Base-by-base conservation (phyloP, 2,329 filamentous ascomycete genomes). In the Biscogniauxia sp. region DNA sequence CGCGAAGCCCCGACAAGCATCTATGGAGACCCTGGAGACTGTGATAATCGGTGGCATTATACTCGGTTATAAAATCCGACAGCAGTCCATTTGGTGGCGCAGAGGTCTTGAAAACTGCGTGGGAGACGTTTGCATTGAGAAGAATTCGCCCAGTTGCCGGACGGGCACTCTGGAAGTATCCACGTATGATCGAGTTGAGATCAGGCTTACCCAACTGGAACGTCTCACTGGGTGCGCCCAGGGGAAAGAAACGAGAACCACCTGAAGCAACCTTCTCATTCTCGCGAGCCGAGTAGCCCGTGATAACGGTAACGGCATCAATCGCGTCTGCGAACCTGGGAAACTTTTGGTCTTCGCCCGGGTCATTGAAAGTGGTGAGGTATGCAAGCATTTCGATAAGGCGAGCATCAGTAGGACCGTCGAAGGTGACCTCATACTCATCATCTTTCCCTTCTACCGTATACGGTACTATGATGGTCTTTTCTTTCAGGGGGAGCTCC, bases 141-240 rank as follows among this genome's bases (percentile, higher is more conserved):
- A 87, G 76, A 1, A 86, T 66, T 0, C 82, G 76, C 1, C 82
- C 83, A 0, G 84, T 86, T 0, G 80, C 80, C 0, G 82, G 74
- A 5, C 83, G 81, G 2, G 80, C 77, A 32, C 82, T 85, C 67
- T 84, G 81, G 59, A 85, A 85, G 65, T 82, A 85, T 1, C 84
- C 84, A 17, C 83, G 79, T 1, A 81, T 72, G 28, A 82, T 77
- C 7, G 74, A 52, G 20, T 82, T 73, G 7, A 72, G 72, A 0
- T 67, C 67, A 0, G 74, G 70, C 5, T 58, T 50, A 5, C 67
- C 68, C 4, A 81, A 66, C 0, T 69, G 57, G 0, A 59, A 51
- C 1, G 62, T 65, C 20, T 77, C 74, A 1, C 68, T 63, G 0
- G 65, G 57, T 2, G 69, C 52, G 7, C 75, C 72, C 54, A 80